These are phyloP conservation scores for Penicillium paxilli DNA, from an alignment of 495 filamentous ascomycete species.

Conservation along the genomic window DNA sequence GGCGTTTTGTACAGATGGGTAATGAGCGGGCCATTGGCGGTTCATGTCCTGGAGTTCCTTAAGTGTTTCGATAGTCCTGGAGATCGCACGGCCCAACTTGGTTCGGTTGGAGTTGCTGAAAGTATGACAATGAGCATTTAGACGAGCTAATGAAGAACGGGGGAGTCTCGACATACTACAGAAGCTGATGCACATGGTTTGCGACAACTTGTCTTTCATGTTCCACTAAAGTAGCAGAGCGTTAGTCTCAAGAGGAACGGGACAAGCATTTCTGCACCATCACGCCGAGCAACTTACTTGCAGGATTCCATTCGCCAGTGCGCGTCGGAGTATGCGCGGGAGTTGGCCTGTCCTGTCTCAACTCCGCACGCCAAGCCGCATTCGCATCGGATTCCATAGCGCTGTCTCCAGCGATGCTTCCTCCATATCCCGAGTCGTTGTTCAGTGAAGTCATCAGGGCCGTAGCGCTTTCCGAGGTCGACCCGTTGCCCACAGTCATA, in stretches of 20 bases:
- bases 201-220: conserved; percentile 61
- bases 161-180: conserved; percentile 50
- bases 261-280: neutral
- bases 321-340: conserved; percentile 56
- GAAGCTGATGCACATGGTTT: conserved; percentile 71
- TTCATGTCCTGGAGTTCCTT: conserved; percentile 86
- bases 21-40: conserved; percentile 87
- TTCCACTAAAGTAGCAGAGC: conserved; percentile 41
- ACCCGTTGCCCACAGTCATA: conserved; percentile 85
- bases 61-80: conserved; percentile 75
- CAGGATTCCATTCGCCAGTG: conserved; percentile 48
- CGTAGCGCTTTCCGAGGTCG: conserved; percentile 71
- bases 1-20: conserved; percentile 75
- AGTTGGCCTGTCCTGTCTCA: conserved; percentile 69
- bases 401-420: conserved; percentile 61
- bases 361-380: conserved; percentile 54
- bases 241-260: neutral
- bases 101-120: conserved; percentile 88
- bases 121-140: conserved; percentile 18
- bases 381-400: conserved; percentile 45
- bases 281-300: conserved; percentile 24
- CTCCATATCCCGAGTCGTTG: conserved; percentile 88
- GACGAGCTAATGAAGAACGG: conserved; percentile 9
- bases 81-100: conserved; percentile 81
- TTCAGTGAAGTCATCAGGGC: conserved; percentile 71